These are phyloP conservation scores for Neopestalotiopsis rosae DNA, from an alignment of 2,329 filamentous ascomycete species.

Conservation along the genomic window DNA sequence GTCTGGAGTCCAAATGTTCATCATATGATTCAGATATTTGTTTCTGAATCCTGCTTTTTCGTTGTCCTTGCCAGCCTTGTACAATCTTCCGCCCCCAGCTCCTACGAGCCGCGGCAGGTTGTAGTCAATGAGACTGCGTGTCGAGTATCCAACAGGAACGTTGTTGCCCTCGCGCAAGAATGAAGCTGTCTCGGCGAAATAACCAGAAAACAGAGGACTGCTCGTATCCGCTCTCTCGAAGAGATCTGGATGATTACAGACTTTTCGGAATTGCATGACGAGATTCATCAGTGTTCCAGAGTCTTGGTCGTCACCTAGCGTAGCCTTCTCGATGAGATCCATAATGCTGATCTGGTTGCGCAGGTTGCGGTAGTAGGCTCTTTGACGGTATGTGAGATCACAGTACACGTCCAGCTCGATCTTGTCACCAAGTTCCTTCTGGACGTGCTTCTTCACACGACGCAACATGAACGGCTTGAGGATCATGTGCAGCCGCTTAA, in stretches of 20 bases:
- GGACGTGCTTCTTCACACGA: slow-evolving; percentile 99
- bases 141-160: slow-evolving; percentile 84
- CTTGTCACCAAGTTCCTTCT: slow-evolving; percentile 98
- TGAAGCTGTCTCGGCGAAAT: slow-evolving; percentile 93
- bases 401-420: slow-evolving; percentile 97
- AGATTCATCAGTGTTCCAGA: slow-evolving; percentile 98
- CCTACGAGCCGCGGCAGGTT: slow-evolving; percentile 82
- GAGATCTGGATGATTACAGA: slow-evolving; percentile 97
- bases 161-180: slow-evolving; percentile 88
- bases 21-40: slow-evolving; percentile 77
- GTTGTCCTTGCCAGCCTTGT: slow-evolving; percentile 77
- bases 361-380: slow-evolving; percentile 89
- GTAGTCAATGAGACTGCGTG: slow-evolving; percentile 85
- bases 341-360: slow-evolving; percentile 98
- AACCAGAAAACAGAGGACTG: slow-evolving; percentile 82
- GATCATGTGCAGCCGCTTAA: slow-evolving; percentile 97
- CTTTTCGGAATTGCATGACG: slow-evolving; percentile 99
- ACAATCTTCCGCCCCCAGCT: slow-evolving; percentile 77
- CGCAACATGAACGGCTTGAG: slow-evolving; percentile 99
- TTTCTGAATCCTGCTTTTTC: slow-evolving; percentile 77
- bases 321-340: slow-evolving; percentile 97
- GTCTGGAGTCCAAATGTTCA: slow-evolving; percentile 90
- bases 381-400: slow-evolving; percentile 93
- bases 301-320: slow-evolving; percentile 91
- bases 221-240: slow-evolving; percentile 94